phyloP scores from a whole-genome alignment of 2,329 filamentous ascomycete species.

The Amauroascus niger region DNA sequence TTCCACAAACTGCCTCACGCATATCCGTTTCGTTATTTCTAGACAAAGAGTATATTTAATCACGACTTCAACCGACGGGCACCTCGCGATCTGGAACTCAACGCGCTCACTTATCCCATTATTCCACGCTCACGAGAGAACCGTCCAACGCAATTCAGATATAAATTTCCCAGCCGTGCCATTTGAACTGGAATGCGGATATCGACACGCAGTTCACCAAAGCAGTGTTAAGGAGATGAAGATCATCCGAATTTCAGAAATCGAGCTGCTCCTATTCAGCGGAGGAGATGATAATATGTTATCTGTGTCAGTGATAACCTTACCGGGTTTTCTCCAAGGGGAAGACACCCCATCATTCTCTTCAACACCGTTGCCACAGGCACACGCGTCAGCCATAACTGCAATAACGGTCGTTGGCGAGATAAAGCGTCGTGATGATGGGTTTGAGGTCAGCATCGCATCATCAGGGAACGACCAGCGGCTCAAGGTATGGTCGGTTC shows the following conservation, averaged over 20 bases:
- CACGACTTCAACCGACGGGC: constrained; percentile 76
- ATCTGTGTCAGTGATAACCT: constrained; percentile 44
- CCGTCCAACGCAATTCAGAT: neutral
- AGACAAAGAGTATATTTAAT: constrained; percentile 37
- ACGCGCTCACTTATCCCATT: constrained; percentile 23
- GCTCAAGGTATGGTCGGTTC: constrained; percentile 37
- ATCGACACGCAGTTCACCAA: constrained; percentile 56
- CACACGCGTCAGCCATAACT: constrained; percentile 39
- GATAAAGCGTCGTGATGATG: constrained; percentile 4
- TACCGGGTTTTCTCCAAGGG: constrained; percentile 5
- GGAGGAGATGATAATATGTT: constrained; percentile 86
- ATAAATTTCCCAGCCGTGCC: neutral
- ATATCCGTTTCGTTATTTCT: constrained; percentile 39
- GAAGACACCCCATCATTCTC: constrained; percentile 17
- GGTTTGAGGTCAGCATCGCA: constrained; percentile 23
- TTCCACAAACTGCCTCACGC: constrained; percentile 66
- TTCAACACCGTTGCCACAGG: constrained; percentile 32
- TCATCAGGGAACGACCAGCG: constrained; percentile 40
- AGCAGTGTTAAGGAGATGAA: constrained; percentile 60
- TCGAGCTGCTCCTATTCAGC: constrained; percentile 51
- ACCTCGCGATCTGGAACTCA: constrained; percentile 54
- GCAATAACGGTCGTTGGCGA: constrained; percentile 28
- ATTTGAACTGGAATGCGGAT: constrained; percentile 26
- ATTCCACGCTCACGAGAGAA: constrained; percentile 20
- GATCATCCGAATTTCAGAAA: constrained; percentile 24